phyloP scores from a whole-genome alignment of 441 rosid genomes.

The Gossypium davidsonii region DNA sequence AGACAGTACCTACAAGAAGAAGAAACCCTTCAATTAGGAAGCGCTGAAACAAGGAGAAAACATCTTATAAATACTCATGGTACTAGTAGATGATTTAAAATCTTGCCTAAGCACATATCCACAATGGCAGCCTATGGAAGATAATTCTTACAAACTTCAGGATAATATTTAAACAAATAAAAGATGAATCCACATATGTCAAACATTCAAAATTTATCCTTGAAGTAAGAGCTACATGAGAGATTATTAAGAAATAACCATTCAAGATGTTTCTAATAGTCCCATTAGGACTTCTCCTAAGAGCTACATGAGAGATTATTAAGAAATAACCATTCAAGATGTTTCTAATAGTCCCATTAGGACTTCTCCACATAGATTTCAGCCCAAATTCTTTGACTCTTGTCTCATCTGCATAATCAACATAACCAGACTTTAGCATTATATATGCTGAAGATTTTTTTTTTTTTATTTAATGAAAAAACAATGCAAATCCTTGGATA shows the following conservation, averaged over 20 bases:
- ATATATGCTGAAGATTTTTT: neutral
- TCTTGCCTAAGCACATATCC: neutral
- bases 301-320: neutral
- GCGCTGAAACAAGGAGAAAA: neutral
- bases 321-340: slow-evolving; percentile 60
- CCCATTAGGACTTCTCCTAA: slow-evolving; percentile 90
- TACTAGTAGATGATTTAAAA: neutral
- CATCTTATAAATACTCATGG: neutral
- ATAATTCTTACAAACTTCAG: neutral
- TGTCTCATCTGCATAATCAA: slow-evolving; percentile 57
- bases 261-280: slow-evolving; percentile 89
- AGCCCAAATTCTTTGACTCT: slow-evolving; percentile 86
- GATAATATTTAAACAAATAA: neutral
- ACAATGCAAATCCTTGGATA: neutral
- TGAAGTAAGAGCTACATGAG: neutral
- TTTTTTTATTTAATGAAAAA: neutral
- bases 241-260: slow-evolving; percentile 31
- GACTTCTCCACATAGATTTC: slow-evolving; percentile 89
- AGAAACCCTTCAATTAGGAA: slow-evolving; percentile 15
- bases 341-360: slow-evolving; percentile 95
- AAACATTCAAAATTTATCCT: neutral
- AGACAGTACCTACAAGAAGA: slow-evolving; percentile 69
- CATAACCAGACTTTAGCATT: neutral
- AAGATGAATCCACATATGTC: neutral
- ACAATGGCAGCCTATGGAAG: neutral